These are phyloP conservation scores for Orbilia ellipsospora DNA, from an alignment of 2,329 filamentous ascomycete species.

Conservation along the genomic window DNA sequence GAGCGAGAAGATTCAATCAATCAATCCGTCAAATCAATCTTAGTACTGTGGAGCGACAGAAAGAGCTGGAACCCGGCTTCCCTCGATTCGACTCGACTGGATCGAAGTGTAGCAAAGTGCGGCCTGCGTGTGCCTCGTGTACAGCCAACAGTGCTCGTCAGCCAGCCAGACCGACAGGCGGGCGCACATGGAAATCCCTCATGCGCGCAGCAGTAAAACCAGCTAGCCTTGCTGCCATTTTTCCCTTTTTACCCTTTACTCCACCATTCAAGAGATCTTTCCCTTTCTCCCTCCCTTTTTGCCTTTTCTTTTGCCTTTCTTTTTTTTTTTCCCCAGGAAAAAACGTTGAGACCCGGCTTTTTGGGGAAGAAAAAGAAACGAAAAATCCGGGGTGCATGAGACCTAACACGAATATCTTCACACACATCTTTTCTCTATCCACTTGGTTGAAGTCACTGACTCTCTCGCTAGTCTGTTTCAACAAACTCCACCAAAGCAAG, in stretches of 20 bases:
- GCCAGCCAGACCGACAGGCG: too few species aligned
- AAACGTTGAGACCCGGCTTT: slow-evolving; percentile 37
- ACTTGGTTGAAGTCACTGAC: background rate
- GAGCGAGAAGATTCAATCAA: too few species aligned
- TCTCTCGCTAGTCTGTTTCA: background rate
- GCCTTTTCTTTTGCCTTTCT: background rate
- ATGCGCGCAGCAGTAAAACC: slow-evolving; percentile 1
- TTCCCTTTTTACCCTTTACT: background rate
- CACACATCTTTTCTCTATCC: too few species aligned
- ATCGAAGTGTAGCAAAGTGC: background rate
- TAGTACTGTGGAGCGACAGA: too few species aligned
- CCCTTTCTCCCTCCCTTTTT: background rate
- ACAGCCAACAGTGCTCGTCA: background rate
- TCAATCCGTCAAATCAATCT: too few species aligned
- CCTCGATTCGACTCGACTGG: too few species aligned
- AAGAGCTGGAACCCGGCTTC: too few species aligned
- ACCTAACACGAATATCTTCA: too few species aligned
- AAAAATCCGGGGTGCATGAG: slow-evolving; percentile 49
- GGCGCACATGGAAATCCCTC: slow-evolving; percentile 27
- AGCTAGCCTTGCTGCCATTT: background rate
- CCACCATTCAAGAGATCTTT: background rate
- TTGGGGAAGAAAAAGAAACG: slow-evolving; percentile 48
- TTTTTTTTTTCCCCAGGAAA: slow-evolving; percentile 10
- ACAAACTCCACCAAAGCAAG: background rate
- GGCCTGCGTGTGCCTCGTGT: background rate